Conservation (phyloP, 2,329 filamentous ascomycete species). For the Scopulariopsis brevicaulis region DNA sequence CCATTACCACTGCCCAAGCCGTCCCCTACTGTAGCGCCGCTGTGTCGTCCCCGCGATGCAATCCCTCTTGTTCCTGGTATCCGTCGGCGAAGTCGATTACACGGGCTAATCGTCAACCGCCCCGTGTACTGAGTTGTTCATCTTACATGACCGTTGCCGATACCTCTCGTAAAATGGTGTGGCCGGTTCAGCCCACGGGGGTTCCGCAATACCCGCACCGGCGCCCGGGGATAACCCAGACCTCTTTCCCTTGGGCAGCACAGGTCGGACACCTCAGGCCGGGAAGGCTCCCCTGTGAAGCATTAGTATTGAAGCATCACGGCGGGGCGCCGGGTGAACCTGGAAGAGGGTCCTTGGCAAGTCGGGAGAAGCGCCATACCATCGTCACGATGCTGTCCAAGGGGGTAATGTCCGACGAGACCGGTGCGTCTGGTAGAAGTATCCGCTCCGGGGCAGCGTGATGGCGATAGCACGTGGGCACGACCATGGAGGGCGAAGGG, state of each 20-base stretch:
- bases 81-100: not conserved
- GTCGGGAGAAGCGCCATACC: not conserved
- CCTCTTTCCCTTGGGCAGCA: conserved; percentile 33
- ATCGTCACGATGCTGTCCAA: not conserved
- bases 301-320: not conserved
- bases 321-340: not conserved
- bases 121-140: not conserved
- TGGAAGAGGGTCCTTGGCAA: not conserved
- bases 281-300: conserved; percentile 20
- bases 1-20: not conserved
- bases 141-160: not conserved
- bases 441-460: not conserved
- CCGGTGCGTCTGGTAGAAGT: not conserved
- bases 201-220: conserved; percentile 39
- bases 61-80: not conserved
- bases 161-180: not conserved
- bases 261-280: conserved; percentile 42
- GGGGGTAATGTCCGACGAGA: not conserved
- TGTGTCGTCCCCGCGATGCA: not conserved
- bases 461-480: not conserved
- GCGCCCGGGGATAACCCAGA: conserved; percentile 44
- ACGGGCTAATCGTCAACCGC: not conserved
- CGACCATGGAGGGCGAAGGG: not conserved
- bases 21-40: not conserved
- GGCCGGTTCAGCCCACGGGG: conserved; percentile 19